A percentile compares a stretch with the other conserved stretches of the same genome.
Evolutionary conservation across 371 early-diverging fungal genomes (phyloP).

Genomic region (Zychaea mexicana): DNA sequence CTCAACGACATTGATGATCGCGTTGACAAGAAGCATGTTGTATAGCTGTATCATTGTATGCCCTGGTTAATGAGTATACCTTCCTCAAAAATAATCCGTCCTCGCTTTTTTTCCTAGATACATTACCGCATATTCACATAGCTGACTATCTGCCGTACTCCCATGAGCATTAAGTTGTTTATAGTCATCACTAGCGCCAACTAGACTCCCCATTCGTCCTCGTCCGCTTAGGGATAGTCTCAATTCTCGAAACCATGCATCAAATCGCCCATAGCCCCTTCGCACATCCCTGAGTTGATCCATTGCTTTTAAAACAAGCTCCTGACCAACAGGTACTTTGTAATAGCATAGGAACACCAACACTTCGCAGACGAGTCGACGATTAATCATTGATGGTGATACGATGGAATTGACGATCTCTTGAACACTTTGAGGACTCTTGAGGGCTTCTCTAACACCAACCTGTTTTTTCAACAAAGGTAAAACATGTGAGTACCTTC

Average conservation of each 20-base stretch:
- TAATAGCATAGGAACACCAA: conserved; percentile 82
- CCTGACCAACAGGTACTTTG: conserved; percentile 76
- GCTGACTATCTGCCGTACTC: conserved; percentile 65
- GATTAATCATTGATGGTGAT: conserved; percentile 71
- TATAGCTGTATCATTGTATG: conserved; percentile 47
- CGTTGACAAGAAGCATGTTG: conserved; percentile 83
- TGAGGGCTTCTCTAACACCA: conserved; percentile 80
- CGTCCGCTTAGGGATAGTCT: conserved; percentile 75
- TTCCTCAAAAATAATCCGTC: too few relatives aligned
- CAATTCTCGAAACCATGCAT: conserved; percentile 80
- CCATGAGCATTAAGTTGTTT: conserved; percentile 59
- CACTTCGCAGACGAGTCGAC: conserved; percentile 79
- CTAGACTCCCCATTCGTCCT: conserved; percentile 84
- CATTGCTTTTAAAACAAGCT: conserved; percentile 72
- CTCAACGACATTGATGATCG: conserved; percentile 79
- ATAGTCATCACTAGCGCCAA: conserved; percentile 79
- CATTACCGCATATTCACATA: conserved; percentile 77
- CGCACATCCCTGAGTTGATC: conserved; percentile 59
- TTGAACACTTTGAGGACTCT: conserved; percentile 68
- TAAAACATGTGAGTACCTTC: too few relatives aligned
- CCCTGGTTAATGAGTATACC: not conserved
- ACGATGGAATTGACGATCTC: conserved; percentile 77
- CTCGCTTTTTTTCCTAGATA: too few relatives aligned
- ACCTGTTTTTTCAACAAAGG: too few relatives aligned
- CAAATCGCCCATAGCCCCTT: conserved; percentile 69